Conservation (phyloP, 2,329 filamentous ascomycete species). For the Cryoendolithus antarcticus region DNA sequence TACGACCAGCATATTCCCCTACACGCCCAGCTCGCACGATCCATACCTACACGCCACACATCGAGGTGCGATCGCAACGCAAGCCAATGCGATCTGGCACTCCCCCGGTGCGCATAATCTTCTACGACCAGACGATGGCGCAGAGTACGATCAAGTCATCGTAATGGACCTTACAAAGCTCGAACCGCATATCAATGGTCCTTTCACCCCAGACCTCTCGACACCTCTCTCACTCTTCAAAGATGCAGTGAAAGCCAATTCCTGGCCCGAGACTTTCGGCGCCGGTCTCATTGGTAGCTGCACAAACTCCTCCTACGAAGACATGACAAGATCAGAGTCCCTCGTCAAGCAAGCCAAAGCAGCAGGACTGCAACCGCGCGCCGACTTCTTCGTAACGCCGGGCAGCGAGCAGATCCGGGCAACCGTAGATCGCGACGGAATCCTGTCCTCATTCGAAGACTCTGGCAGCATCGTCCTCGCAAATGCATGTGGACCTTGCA, state of each 20-base stretch:
- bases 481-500: slow-evolving; percentile 71
- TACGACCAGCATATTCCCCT: slow-evolving; percentile 93
- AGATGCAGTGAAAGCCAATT: slow-evolving; percentile 65
- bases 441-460: slow-evolving; percentile 69
- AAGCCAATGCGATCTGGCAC: slow-evolving; percentile 50
- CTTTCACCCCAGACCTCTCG: slow-evolving; percentile 89
- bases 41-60: slow-evolving; percentile 82
- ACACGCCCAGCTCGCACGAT: slow-evolving; percentile 63
- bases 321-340: slow-evolving; percentile 92
- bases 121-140: slow-evolving; percentile 65
- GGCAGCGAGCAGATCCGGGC: slow-evolving; percentile 95
- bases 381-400: slow-evolving; percentile 91
- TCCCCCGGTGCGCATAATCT: slow-evolving; percentile 48
- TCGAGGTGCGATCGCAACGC: slow-evolving; percentile 55
- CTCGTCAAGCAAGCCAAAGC: slow-evolving; percentile 81
- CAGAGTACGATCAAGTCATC: slow-evolving; percentile 81
- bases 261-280: slow-evolving; percentile 84
- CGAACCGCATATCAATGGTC: slow-evolving; percentile 94
- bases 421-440: slow-evolving; percentile 79
- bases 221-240: slow-evolving; percentile 87
- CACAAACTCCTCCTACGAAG: slow-evolving; percentile 97
- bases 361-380: slow-evolving; percentile 79
- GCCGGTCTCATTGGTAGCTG: slow-evolving; percentile 94
- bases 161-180: slow-evolving; percentile 80
- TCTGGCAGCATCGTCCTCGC: slow-evolving; percentile 84